These are phyloP conservation scores for Quercus rubra DNA, from an alignment of 306 rosid genomes.

Conservation along the genomic window DNA sequence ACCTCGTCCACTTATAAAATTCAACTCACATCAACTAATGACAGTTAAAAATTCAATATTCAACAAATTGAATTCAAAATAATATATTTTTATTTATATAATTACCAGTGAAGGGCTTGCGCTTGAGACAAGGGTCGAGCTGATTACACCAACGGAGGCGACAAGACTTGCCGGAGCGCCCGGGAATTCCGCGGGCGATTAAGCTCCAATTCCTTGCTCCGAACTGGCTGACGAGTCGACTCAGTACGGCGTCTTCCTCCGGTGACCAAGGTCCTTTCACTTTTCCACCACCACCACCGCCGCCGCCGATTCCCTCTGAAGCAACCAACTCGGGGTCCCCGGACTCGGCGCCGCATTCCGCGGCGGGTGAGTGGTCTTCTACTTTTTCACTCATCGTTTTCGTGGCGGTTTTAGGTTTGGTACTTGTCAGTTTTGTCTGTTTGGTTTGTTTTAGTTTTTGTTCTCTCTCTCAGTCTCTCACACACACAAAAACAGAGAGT, in stretches of 20 bases:
- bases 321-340: conserved; percentile 4
- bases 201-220: conserved; percentile 81
- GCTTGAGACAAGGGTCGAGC: conserved; percentile 71
- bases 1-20: too few species aligned
- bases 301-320: neutral
- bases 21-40: too few species aligned
- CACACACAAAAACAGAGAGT: neutral
- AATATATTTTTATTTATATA: too few species aligned
- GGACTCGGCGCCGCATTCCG: neutral
- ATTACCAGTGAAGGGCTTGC: conserved; percentile 77
- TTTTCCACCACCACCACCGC: conserved; percentile 10
- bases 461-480: neutral
- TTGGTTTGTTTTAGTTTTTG: conserved; percentile 1
- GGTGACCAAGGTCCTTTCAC: conserved; percentile 84
- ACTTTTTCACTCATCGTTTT: neutral
- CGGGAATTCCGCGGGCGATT: conserved; percentile 73
- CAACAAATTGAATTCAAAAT: too few species aligned
- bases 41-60: too few species aligned
- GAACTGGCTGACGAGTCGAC: conserved; percentile 58
- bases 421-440: conserved; percentile 13
- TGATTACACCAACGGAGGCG: conserved; percentile 92
- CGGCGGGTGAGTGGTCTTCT: conserved; percentile 10
- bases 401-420: conserved; percentile 14
- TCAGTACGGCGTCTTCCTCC: conserved; percentile 49
- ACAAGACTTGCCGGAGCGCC: conserved; percentile 83